Base-by-base conservation (phyloP, 768 basidiomycete genomes). In the Naganishia vaughanmartiniae region DNA sequence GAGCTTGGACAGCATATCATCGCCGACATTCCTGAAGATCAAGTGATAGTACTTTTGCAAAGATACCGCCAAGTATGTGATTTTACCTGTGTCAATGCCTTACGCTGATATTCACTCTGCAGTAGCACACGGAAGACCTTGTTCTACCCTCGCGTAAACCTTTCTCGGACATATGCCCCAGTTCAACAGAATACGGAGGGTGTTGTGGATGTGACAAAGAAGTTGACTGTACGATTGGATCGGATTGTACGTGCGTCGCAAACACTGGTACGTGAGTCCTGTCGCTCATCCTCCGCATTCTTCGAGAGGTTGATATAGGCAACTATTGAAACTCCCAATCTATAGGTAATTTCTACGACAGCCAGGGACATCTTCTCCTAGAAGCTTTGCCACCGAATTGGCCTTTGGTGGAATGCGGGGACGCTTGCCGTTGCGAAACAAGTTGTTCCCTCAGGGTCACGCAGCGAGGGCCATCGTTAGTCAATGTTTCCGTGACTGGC, bases 401-500 rank as follows among this genome's bases (percentile, higher is more conserved):
- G 24, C 79, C 81, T 5, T 70, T 82, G 17, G 79, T 80, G 30
- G 81, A 82, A 70, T 82, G 81, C 67, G 70, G 75, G 3, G 67
- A 76, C 1, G 21, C 31, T 0, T 81, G 81, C 56, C 24, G 60
- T 0, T 82, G 81, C 58, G 42, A 17, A 0, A 36, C 28, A 15
- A 28, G 17, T 21, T 81, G 81, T 69, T 31, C 70, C 2, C 77
- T 77, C 48, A 67, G 76, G 14, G 58, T 78, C 10, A 76, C 78
- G 1, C 81, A 81, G 60, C 69, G 63, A 17, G 76, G 77, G 26
- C 70, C 77, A 2, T 60, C 65, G 79, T 81, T 31, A 66, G 77
- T 60, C 12, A 12, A 15, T 42, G 21, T 2, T 10, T 3, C 24
- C 4, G 39, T 5, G 24, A 12, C 42, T 26, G 10, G n/a, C 26